phyloP scores from a whole-genome alignment of 805 yeast genomes.

The Starmera pachycereana region DNA sequence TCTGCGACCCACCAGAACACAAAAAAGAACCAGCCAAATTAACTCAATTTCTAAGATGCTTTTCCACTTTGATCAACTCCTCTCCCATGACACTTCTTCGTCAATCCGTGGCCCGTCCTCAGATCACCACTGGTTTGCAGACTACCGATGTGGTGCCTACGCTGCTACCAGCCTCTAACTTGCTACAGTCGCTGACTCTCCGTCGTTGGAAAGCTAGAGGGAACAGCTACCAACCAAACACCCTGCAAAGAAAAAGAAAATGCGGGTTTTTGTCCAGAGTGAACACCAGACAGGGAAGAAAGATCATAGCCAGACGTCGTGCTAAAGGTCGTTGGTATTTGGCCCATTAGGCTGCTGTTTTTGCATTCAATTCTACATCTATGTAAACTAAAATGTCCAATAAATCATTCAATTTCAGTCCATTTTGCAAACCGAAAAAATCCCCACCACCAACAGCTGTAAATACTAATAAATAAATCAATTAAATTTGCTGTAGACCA shows the following conservation, averaged over 20 bases:
- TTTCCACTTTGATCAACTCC: too few species aligned
- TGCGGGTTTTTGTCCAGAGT: constrained; percentile 84
- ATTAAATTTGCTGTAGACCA: too few species aligned
- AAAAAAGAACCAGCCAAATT: too few species aligned
- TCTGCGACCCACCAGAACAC: too few species aligned
- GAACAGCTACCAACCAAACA: constrained; percentile 90
- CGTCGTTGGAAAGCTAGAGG: constrained; percentile 84
- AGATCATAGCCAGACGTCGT: constrained; percentile 64
- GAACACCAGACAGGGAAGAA: constrained; percentile 65
- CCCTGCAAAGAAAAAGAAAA: constrained; percentile 80
- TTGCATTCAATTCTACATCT: too few species aligned
- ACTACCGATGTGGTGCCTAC: too few species aligned
- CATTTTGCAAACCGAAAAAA: neutral
- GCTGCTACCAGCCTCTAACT: neutral
- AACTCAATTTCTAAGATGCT: too few species aligned
- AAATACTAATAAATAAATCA: too few species aligned
- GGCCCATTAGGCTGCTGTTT: constrained; percentile 38
- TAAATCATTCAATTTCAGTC: neutral
- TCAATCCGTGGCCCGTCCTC: too few species aligned
- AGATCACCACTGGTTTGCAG: constrained; percentile 7
- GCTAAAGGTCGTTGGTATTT: constrained; percentile 92
- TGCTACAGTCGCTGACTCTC: neutral
- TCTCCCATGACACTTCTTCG: too few species aligned
- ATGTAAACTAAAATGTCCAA: too few species aligned
- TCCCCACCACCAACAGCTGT: neutral